Evolutionary conservation across 1,284 basidiomycete genomes (phyloP), one percentile per base, ranked within the genome.

Genomic region (Naganishia sp.): DNA sequence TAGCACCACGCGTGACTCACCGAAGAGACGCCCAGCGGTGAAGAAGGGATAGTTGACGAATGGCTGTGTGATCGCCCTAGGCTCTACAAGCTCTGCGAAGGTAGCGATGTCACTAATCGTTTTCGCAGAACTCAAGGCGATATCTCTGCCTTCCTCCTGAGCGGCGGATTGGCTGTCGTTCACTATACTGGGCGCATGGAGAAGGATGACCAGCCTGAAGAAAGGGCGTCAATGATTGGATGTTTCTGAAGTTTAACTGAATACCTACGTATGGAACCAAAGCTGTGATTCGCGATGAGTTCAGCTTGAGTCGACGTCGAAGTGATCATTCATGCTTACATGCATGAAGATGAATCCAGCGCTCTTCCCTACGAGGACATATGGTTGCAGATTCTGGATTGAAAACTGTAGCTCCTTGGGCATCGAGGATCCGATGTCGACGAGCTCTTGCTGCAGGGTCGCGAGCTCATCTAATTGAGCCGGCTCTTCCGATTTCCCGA

Each of bases 31-130:
- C 2, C 62, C 71, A 2, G 69, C 71, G 15, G 66, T 67, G 35
- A 69, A 71, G 39, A 71, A 43, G 10, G 71, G 71, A 50, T 70
- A 71, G 55, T 70, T 70, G 18, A 67, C 60, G 61, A 67, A 71
- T 17, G 71, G 71, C 52, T 71, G 71, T 31, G 63, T 57, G 43
- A 70, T 56, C 9, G 71, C 57, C 45, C 67, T 63, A 2, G 66
- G 50, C 50, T 71, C 71, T 25, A 68, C 69, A 43, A 71, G 41
- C 47, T 71, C 70, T 15, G 70, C 70, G 56, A 69, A 71, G 4
- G 61, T 46, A 9, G 55, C 61, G 39, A 71, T 71, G 60, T 71
- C 70, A 55, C 67, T 51, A n/a, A 71, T 71, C 28, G 70, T 55
- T 51, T 71, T 71, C 1, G 70, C 70, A 32, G 70, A 71, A 39